Conservation (phyloP, 2,329 filamentous ascomycete species). For the Ophiostoma montium region DNA sequence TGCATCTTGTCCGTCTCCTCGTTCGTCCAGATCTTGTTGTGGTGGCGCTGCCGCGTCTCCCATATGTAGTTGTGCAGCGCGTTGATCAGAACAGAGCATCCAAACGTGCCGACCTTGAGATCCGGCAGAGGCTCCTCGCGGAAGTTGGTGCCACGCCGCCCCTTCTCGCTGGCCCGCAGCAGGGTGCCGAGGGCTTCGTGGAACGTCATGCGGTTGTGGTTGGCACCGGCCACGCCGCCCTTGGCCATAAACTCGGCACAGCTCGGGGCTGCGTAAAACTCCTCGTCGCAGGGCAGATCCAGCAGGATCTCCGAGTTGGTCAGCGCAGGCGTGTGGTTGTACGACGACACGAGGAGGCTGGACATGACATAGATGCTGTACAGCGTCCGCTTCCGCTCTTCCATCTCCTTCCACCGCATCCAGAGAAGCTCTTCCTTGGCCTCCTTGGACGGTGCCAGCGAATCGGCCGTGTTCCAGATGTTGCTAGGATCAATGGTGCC, state of each 20-base stretch:
- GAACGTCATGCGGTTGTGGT: constrained; percentile 63
- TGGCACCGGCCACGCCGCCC: constrained; percentile 56
- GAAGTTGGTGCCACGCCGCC: constrained; percentile 27
- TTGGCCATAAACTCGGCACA: constrained; percentile 67
- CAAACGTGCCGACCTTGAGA: constrained; percentile 76
- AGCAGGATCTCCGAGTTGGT: constrained; percentile 88
- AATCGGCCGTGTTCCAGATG: constrained; percentile 25
- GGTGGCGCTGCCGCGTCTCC: constrained; percentile 86
- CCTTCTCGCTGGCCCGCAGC: constrained; percentile 56
- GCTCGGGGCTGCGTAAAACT: constrained; percentile 73
- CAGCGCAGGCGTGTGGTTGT: constrained; percentile 81
- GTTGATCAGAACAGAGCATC: constrained; percentile 82
- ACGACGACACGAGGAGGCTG: constrained; percentile 78
- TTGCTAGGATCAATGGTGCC: constrained; percentile 30
- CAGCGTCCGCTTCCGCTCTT: constrained; percentile 86
- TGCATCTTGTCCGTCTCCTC: constrained; percentile 95
- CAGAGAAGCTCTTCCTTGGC: constrained; percentile 57
- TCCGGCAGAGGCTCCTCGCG: constrained; percentile 38
- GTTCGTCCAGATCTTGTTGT: constrained; percentile 76
- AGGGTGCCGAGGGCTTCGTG: constrained; percentile 69
- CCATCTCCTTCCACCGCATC: constrained; percentile 74
- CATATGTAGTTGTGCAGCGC: constrained; percentile 96
- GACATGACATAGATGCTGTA: constrained; percentile 86
- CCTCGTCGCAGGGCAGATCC: constrained; percentile 84
- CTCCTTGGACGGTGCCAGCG: constrained; percentile 19